Evolutionary conservation across 1,284 basidiomycete genomes (phyloP), one percentile per base, ranked within the genome.

Genomic region (Ustilago shanxiensis): DNA sequence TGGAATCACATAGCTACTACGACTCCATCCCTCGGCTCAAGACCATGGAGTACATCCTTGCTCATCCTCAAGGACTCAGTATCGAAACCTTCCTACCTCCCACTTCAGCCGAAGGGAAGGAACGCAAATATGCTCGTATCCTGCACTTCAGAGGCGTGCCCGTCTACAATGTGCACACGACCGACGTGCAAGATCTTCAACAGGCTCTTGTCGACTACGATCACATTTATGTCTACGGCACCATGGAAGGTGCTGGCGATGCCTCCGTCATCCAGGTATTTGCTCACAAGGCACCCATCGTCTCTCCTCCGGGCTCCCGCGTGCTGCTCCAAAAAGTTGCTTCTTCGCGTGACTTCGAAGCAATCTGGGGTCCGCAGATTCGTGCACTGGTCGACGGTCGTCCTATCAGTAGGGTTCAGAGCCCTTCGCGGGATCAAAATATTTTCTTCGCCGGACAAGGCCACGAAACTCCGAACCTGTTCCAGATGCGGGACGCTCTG

Each of bases 181-280:
- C 45, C 47, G 31, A 29, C 7, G 14, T 37, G n/a, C 2, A 10
- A 18, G 35, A 50, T 14, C 45, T 51, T 26, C 18, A 59, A 29
- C 57, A 59, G 29, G 57, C 57, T 39, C 18, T 51, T 5, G 33
- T 26, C 8, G 57, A 59, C 33, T 59, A 59, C 28, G 33, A 28
- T 9, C 33, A 35, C 45, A 10, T 50, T 22, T 59, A 59, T 22
- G 47, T 59, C 18, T 35, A 37, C 47, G 57, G 57, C 11, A 47
- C 3, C 28, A 58, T 45, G 28, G 18, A 35, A 47, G 56, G 44
- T 24, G 3, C 16, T 8, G 2, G 24, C 5, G 11, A 31, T 13
- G 3, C 7, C 29, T 58, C 56, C 4, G 44, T 58, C 10, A 24
- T 58, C 24, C 41, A 58, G 29, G 22, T 58, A 18, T 58, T 58